Conservation (phyloP, 352 stramenopile genomes). For the Globisporangium viniferum region DNA sequence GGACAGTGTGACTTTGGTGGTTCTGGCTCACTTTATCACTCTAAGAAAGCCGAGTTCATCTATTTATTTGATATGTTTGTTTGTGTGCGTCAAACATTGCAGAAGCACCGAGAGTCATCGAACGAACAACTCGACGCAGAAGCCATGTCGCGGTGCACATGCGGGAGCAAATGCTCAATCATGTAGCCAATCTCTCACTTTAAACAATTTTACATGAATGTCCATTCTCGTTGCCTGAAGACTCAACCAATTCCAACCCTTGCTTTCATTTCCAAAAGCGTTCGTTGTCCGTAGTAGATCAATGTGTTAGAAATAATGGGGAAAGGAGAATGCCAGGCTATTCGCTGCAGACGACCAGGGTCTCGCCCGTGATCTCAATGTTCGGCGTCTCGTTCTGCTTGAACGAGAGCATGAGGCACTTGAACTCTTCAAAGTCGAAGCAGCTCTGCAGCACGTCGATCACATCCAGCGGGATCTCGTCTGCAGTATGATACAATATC, state of each 20-base stretch:
- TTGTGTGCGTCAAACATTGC: neutral
- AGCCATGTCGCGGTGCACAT: conserved; percentile 66
- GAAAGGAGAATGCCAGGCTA: conserved; percentile 2
- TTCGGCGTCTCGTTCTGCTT: conserved; percentile 78
- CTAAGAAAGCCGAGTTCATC: neutral
- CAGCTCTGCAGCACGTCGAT: conserved; percentile 80
- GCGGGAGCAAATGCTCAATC: conserved; percentile 50
- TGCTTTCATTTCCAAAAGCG: neutral
- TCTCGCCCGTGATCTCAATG: conserved; percentile 75
- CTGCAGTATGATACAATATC: conserved; percentile 15
- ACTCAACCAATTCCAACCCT: neutral
- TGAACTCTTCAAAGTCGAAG: conserved; percentile 87
- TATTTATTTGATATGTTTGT: neutral
- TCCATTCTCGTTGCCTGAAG: neutral
- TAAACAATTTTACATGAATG: neutral
- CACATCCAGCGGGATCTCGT: conserved; percentile 75
- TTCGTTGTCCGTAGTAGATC: neutral
- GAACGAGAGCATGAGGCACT: conserved; percentile 83
- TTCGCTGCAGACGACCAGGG: conserved; percentile 40
- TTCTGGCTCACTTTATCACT: neutral
- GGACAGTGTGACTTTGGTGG: neutral
- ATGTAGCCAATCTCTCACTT: conserved; percentile 39
- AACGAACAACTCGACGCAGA: conserved; percentile 52
- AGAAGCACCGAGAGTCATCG: conserved; percentile 16
- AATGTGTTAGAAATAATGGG: neutral